These are phyloP conservation scores for Rubus parviflorus DNA, from an alignment of 306 rosid species.

Conservation along the genomic window DNA sequence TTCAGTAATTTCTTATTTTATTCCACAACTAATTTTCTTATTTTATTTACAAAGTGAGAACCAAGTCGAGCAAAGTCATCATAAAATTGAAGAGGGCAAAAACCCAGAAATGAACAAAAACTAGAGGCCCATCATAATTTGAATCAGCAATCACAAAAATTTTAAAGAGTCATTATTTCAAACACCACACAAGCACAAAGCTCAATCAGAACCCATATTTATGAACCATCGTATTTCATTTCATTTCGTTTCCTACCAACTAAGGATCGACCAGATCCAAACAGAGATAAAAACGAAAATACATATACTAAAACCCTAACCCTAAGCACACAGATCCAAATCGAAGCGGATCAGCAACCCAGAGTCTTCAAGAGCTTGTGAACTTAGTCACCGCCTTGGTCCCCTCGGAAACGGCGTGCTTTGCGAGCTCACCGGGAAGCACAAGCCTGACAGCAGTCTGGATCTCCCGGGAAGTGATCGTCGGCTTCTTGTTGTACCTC, in stretches of 20 bases:
- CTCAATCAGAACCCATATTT: background rate
- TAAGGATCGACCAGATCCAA: background rate
- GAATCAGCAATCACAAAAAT: too few relatives aligned
- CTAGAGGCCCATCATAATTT: too few relatives aligned
- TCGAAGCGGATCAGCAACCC: too few relatives aligned
- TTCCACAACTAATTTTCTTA: too few relatives aligned
- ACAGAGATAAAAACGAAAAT: background rate
- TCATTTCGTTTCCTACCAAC: background rate
- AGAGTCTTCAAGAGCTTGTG: constrained; percentile 37
- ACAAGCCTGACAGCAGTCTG: constrained; percentile 76
- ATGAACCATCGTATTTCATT: background rate
- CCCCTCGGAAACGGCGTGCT: constrained; percentile 73
- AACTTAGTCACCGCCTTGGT: constrained; percentile 79
- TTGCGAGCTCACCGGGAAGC: constrained; percentile 69
- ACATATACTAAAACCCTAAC: constrained; percentile 10
- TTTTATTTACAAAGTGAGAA: too few relatives aligned
- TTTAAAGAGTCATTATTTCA: too few relatives aligned
- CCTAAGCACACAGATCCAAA: background rate
- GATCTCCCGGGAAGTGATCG: constrained; percentile 71
- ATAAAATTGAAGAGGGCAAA: too few relatives aligned
- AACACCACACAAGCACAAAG: background rate
- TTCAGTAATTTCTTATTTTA: too few relatives aligned
- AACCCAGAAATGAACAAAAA: too few relatives aligned
- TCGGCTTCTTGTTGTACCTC: constrained; percentile 75
- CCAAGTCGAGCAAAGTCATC: too few relatives aligned